These are phyloP conservation scores for Sporisorium exsertum DNA, from an alignment of 1,284 basidiomycete species.

Conservation along the genomic window DNA sequence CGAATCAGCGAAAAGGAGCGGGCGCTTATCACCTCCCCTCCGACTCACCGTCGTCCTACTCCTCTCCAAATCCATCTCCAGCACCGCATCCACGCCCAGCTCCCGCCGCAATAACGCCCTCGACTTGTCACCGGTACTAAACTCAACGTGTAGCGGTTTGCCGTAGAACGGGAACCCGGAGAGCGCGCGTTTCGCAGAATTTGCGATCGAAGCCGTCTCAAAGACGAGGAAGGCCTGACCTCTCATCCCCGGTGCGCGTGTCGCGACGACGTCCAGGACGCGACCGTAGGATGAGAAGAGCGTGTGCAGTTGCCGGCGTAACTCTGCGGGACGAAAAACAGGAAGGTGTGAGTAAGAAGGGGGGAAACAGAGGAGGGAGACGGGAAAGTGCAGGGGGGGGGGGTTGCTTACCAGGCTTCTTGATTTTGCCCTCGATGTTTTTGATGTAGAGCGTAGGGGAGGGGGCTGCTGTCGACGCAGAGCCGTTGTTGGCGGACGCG, in stretches of 20 bases:
- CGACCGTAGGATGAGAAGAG: conserved; percentile 94
- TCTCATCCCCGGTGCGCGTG: conserved; percentile 85
- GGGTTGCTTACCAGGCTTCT: conserved; percentile 78
- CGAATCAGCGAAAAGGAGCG: conserved; percentile 58
- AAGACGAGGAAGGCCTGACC: conserved; percentile 98
- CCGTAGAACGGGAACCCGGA: conserved; percentile 94
- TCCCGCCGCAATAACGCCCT: conserved; percentile 76
- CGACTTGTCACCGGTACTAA: conserved; percentile 82
- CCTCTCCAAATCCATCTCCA: conserved; percentile 41
- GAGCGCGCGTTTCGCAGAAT: conserved; percentile 88
- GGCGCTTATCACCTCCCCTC: conserved; percentile 12
- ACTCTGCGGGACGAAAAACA: conserved; percentile 73
- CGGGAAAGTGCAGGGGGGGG: background rate
- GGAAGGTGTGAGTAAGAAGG: conserved; percentile 1
- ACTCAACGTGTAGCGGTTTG: conserved; percentile 82
- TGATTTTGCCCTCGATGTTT: conserved; percentile 92
- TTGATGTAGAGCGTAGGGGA: conserved; percentile 92
- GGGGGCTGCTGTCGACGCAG: conserved; percentile 70
- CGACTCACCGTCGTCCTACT: conserved; percentile 10
- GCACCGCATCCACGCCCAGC: conserved; percentile 55
- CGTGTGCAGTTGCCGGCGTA: conserved; percentile 83
- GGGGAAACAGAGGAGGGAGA: background rate
- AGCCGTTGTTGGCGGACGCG: background rate
- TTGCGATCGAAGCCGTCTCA: conserved; percentile 85
- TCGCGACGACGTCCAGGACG: conserved; percentile 93